Evolutionary conservation across 2,329 filamentous ascomycete genomes (phyloP).

Genomic region (Aspergillus brunneoviolaceus): DNA sequence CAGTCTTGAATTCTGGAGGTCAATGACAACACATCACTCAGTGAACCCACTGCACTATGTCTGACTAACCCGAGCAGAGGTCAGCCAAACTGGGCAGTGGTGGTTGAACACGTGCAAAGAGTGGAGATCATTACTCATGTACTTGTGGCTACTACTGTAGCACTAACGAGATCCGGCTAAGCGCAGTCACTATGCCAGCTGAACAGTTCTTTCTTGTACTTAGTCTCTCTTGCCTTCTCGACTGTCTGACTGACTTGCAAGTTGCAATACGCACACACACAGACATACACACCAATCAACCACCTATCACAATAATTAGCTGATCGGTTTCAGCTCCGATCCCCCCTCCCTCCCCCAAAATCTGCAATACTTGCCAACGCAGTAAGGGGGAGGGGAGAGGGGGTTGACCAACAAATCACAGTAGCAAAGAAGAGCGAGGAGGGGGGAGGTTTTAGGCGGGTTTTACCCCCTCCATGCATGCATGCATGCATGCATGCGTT

Average conservation of each 20-base stretch:
- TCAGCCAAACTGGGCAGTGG: slow-evolving; percentile 1
- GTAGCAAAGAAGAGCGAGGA: background rate
- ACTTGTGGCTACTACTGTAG: background rate
- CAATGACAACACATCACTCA: too few species aligned
- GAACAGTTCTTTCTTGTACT: background rate
- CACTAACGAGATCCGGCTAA: background rate
- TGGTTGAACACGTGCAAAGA: slow-evolving; percentile 13
- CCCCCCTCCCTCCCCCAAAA: background rate
- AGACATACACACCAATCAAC: background rate
- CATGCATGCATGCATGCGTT: slow-evolving; percentile 39
- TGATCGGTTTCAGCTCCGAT: background rate
- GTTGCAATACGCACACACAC: background rate
- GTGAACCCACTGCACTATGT: too few species aligned
- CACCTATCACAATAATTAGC: background rate
- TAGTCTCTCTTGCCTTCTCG: background rate
- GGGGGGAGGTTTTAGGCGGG: background rate
- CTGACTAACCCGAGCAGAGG: background rate
- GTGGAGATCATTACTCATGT: background rate
- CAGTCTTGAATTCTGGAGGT: too few species aligned
- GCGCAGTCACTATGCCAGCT: background rate
- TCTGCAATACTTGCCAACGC: slow-evolving; percentile 2
- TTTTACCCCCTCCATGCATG: background rate
- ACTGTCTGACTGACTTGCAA: background rate
- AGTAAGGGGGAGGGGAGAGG: slow-evolving; percentile 27
- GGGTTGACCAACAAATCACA: slow-evolving; percentile 31